Evolutionary conservation across 345 rosid genomes (phyloP).

Genomic region (Xanthoceras sorbifolium): DNA sequence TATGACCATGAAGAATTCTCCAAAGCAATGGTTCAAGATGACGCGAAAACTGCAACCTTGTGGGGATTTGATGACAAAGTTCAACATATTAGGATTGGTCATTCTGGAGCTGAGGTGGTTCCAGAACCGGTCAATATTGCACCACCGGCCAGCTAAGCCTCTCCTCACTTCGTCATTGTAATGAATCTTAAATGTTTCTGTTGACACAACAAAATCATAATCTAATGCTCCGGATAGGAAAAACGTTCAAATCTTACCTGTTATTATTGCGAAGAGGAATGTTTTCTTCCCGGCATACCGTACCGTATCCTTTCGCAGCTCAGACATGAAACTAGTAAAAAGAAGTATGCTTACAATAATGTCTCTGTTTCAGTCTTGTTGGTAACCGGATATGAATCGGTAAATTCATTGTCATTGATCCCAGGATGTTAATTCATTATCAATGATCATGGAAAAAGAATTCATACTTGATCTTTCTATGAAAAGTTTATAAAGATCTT

Average conservation of each 20-base stretch:
- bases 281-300: not conserved
- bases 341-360: not conserved
- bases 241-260: conserved; percentile 5
- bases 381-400: no score
- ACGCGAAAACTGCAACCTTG: conserved; percentile 54
- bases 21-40: conserved; percentile 72
- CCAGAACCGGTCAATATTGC: conserved; percentile 50
- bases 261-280: not conserved
- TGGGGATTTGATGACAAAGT: conserved; percentile 61
- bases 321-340: not conserved
- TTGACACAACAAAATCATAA: not conserved
- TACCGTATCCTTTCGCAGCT: not conserved
- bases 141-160: conserved; percentile 39
- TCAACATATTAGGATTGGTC: conserved; percentile 36
- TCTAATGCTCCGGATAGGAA: not conserved
- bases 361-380: not conserved
- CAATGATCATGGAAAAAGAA: no score
- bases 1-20: conserved; percentile 90
- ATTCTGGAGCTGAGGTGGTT: conserved; percentile 56
- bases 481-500: no score
- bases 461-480: no score
- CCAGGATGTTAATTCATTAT: not conserved
- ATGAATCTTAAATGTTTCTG: not conserved
- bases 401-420: not conserved
- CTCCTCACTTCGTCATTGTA: not conserved